Evolutionary conservation across 2,329 filamentous ascomycete species (phyloP).

Genomic region (Pestalotiopsis sp.): DNA sequence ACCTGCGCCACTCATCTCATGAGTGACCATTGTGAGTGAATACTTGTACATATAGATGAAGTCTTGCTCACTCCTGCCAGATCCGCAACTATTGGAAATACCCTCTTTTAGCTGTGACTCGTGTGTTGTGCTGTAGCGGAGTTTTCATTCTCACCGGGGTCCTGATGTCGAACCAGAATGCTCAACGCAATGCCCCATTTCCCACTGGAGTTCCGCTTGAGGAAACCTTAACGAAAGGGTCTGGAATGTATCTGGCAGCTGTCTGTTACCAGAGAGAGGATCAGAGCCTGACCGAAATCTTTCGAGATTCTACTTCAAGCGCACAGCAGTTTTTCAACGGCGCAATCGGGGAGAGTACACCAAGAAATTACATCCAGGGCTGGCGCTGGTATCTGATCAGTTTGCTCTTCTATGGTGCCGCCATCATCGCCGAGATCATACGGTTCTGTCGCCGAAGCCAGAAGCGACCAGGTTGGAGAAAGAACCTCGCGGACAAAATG

Average conservation of each 20-base stretch:
- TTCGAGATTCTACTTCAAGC: conserved; percentile 17
- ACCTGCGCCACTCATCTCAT: conserved; percentile 37
- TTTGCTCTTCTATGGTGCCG: conserved; percentile 24
- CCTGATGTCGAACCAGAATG: conserved; percentile 32
- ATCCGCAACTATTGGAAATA: conserved; percentile 33
- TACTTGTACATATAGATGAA: background rate
- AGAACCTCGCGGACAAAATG: conserved; percentile 10
- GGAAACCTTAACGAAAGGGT: conserved; percentile 16
- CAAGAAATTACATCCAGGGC: conserved; percentile 23
- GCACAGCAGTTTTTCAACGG: conserved; percentile 18
- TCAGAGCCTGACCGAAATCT: conserved; percentile 12
- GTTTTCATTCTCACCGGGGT: conserved; percentile 32
- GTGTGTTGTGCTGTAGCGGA: conserved; percentile 27
- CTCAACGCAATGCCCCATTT: conserved; percentile 18
- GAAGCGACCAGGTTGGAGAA: conserved; percentile 19
- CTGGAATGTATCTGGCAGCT: conserved; percentile 28
- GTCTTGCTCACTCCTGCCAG: background rate
- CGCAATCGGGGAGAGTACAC: conserved; percentile 16
- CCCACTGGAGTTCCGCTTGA: conserved; percentile 27
- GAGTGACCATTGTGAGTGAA: conserved; percentile 27
- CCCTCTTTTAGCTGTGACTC: conserved; percentile 26
- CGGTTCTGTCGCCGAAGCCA: conserved; percentile 21
- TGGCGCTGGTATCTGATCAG: conserved; percentile 25
- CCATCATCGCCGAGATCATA: conserved; percentile 22
- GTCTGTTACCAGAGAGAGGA: conserved; percentile 30